These are phyloP conservation scores for Rachicladosporium sp. DNA, from an alignment of 2,329 filamentous ascomycete genomes.

Conservation along the genomic window DNA sequence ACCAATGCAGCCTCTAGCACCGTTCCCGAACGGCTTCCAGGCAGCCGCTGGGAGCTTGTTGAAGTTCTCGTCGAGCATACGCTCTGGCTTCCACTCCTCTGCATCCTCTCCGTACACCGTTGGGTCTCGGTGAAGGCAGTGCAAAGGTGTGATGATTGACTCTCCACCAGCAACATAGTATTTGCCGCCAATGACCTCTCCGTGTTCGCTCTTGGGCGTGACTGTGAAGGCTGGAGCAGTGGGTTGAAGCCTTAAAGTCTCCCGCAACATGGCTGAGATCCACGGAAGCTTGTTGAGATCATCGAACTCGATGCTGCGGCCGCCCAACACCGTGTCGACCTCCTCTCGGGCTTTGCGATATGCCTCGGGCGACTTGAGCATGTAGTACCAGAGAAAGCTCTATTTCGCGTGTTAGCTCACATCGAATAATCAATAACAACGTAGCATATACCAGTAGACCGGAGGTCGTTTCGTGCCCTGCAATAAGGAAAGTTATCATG, in stretches of 20 bases:
- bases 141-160: conserved; percentile 37
- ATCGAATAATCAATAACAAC: not conserved
- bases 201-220: conserved; percentile 38
- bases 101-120: conserved; percentile 54
- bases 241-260: conserved; percentile 49
- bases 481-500: conserved; percentile 56
- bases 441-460: conserved; percentile 41
- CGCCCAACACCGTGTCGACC: conserved; percentile 53
- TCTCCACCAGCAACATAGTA: conserved; percentile 46
- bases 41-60: conserved; percentile 27
- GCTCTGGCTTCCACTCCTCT: conserved; percentile 54
- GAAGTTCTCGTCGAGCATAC: conserved; percentile 60
- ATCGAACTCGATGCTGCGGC: conserved; percentile 44
- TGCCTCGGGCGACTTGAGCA: conserved; percentile 50
- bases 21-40: conserved; percentile 57
- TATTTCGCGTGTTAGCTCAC: no score
- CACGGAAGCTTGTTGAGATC: conserved; percentile 55
- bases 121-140: conserved; percentile 49
- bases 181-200: conserved; percentile 44
- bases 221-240: conserved; percentile 49
- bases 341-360: conserved; percentile 53
- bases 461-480: conserved; percentile 59
- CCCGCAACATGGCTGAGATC: conserved; percentile 52
- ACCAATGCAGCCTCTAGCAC: conserved; percentile 58
- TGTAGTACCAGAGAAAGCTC: conserved; percentile 48